Base-by-base conservation (phyloP, 106 monocot species). In the Dendrobium huoshanense region DNA sequence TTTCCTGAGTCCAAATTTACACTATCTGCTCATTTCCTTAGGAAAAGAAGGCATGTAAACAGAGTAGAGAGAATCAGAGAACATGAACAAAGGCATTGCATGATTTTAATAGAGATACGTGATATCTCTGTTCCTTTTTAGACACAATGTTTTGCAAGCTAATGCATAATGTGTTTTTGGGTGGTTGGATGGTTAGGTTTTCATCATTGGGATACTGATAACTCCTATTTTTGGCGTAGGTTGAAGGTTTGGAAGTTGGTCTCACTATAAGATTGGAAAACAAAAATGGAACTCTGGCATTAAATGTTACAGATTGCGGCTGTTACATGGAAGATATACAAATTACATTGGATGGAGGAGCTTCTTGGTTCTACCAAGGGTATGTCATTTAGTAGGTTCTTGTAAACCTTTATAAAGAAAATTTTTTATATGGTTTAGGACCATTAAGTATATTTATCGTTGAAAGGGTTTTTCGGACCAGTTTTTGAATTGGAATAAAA, bases 351-450 rank as follows among this genome's bases (percentile, higher is more conserved):
- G 82, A 91, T 77, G 99, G 99, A 58, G 93, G 93, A 88, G 95
- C 93, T 77, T 95, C 99, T 83, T 99, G 99, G 99, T 89, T 99
- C 79, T 99, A 99, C 85, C 92, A 99, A 93, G 99, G 95, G 99
- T 99, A 93, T 75, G 87, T 51, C 15, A 76, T 76, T 49, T 76
- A 24, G 76, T 76, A 17, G 49, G 44, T 75, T 2, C 9, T 79
- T 42, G 11, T 15, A 43, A 40, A 58, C 4, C 58, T 13, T 10
- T 65, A 41, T 43, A 43, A 20, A 79, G 16, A 78, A 77, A 15
- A 7, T 5, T 5, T 44, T 42, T 76, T 47, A 31, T 44, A 29
- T 74, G 43, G 29, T 74, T 44, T 74, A 43, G 43, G 33, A 44
- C 43, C 74, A 74, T 41, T 74, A 29, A 44, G 43, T 43, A 74